Evolutionary conservation across 352 stramenopile species (phyloP).

Genomic region (Pythium folliculosum): DNA sequence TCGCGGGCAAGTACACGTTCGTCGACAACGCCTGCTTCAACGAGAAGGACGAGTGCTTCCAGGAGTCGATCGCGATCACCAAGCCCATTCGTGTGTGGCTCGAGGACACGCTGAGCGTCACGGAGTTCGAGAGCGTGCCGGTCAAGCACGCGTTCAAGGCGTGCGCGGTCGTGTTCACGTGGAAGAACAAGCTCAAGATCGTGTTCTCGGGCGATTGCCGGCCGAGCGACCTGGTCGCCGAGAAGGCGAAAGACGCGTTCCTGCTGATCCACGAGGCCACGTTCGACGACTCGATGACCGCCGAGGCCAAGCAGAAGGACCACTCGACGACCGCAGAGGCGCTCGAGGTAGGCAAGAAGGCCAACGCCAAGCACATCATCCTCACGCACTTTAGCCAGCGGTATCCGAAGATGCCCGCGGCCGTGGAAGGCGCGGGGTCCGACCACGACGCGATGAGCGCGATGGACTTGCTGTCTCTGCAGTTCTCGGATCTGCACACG

Average conservation of each 20-base stretch:
- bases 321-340: slow-evolving; percentile 96
- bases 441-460: slow-evolving; percentile 44
- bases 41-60: slow-evolving; percentile 41
- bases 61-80: slow-evolving; percentile 34
- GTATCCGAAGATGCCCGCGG: slow-evolving; percentile 75
- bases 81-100: slow-evolving; percentile 48
- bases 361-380: slow-evolving; percentile 85
- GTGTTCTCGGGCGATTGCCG: slow-evolving; percentile 96
- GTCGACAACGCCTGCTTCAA: slow-evolving; percentile 89
- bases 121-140: slow-evolving; percentile 59
- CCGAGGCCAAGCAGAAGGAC: slow-evolving; percentile 93
- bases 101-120: slow-evolving; percentile 42
- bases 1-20: slow-evolving; percentile 88
- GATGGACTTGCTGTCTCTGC: slow-evolving; percentile 77
- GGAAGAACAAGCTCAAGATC: slow-evolving; percentile 71
- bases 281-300: slow-evolving; percentile 94
- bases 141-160: slow-evolving; percentile 91
- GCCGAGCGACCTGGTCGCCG: slow-evolving; percentile 71
- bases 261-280: slow-evolving; percentile 98
- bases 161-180: slow-evolving; percentile 89
- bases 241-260: slow-evolving; percentile 62
- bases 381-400: slow-evolving; percentile 97
- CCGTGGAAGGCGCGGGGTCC: slow-evolving; percentile 28
- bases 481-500: slow-evolving; percentile 55
- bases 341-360: slow-evolving; percentile 70